Conservation (phyloP, 1,139 yeast genomes). For the Candida tropicalis region DNA sequence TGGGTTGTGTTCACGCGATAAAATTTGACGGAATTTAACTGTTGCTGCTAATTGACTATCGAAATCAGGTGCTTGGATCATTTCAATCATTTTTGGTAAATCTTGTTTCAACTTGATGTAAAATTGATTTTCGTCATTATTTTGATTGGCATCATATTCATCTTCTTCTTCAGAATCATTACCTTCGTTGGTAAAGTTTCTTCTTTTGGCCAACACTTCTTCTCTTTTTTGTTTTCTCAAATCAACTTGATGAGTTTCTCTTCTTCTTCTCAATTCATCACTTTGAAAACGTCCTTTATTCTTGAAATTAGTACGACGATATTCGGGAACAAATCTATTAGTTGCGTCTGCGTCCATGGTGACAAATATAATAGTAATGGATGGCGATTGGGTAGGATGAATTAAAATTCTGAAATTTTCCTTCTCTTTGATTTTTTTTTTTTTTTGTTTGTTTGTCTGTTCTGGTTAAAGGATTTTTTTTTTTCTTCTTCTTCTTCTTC, state of each 20-base stretch:
- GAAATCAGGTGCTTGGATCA: constrained; percentile 74
- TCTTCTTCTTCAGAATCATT: constrained; percentile 51
- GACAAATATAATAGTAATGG: not conserved
- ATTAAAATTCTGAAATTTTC: not conserved
- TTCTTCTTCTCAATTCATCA: constrained; percentile 95
- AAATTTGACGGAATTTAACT: constrained; percentile 86
- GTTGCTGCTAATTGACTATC: constrained; percentile 89
- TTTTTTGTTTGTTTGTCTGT: constrained; percentile 2
- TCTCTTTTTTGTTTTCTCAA: constrained; percentile 96
- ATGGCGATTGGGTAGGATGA: constrained; percentile 4
- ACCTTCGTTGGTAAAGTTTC: constrained; percentile 60
- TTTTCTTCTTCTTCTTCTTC: constrained; percentile 1
- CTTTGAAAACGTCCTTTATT: constrained; percentile 93
- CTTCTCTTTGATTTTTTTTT: constrained; percentile 5
- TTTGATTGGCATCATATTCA: constrained; percentile 37
- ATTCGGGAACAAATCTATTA: constrained; percentile 90
- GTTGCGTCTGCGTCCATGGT: constrained; percentile 79
- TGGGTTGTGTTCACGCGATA: constrained; percentile 95
- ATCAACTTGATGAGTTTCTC: constrained; percentile 97
- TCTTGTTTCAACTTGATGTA: constrained; percentile 68
- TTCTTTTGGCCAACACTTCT: constrained; percentile 89
- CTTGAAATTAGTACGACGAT: constrained; percentile 94
- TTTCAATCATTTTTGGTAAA: constrained; percentile 83
- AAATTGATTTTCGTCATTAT: constrained; percentile 51
- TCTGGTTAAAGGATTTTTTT: not conserved